These are phyloP conservation scores for Apiotrichum akiyoshidainum DNA, from an alignment of 1,284 basidiomycete genomes.

Conservation along the genomic window DNA sequence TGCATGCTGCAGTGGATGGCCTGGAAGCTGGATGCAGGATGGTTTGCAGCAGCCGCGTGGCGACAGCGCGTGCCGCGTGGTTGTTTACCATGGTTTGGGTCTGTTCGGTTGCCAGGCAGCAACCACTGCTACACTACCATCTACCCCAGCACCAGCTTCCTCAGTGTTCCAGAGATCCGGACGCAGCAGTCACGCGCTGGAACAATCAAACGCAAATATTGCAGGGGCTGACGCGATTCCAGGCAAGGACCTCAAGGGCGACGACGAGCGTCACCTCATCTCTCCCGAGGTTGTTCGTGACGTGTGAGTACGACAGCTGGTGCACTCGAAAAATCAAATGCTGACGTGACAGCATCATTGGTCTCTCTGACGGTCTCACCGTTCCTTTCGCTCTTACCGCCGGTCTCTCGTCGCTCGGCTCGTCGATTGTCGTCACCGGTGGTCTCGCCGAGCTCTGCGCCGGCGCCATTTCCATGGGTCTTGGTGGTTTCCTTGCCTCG, in stretches of 20 bases:
- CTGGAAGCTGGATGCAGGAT: neutral
- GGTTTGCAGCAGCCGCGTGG: too few species aligned
- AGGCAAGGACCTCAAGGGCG: conserved; percentile 50
- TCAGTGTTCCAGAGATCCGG: too few species aligned
- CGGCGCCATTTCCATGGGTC: conserved; percentile 92
- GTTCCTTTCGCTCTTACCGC: conserved; percentile 83
- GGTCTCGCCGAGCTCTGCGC: conserved; percentile 89
- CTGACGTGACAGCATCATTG: conserved; percentile 68
- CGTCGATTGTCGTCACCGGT: conserved; percentile 81
- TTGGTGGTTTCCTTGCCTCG: conserved; percentile 93
- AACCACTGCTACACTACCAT: too few species aligned
- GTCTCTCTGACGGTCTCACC: conserved; percentile 91
- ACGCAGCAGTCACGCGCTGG: neutral
- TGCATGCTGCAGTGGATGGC: too few species aligned
- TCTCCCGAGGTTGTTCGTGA: conserved; percentile 52
- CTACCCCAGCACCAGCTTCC: too few species aligned
- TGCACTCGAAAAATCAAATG: neutral
- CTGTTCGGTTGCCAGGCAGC: too few species aligned
- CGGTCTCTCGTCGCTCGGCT: conserved; percentile 85
- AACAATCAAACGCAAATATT: neutral
- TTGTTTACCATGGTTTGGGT: neutral
- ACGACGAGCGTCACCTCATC: conserved; percentile 52
- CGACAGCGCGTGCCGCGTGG: neutral
- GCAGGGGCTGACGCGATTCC: conserved; percentile 18
- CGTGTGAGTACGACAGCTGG: conserved; percentile 36